Evolutionary conservation across 345 rosid genomes (phyloP).

Genomic region (Psidium friedrichsthalianum): DNA sequence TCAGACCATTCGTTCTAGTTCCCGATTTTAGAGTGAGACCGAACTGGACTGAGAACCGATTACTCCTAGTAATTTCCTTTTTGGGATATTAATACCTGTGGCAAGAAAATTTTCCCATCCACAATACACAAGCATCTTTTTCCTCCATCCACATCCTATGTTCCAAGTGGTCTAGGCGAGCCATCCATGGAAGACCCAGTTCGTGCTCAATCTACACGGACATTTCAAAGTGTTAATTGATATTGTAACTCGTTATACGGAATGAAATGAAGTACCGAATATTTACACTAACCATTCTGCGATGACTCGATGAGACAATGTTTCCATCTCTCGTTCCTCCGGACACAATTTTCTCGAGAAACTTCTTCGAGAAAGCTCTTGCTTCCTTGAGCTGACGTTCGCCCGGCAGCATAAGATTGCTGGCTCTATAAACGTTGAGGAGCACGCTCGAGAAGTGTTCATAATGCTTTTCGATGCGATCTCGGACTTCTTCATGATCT

Average conservation of each 20-base stretch:
- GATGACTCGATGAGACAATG: background rate
- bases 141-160: conserved; percentile 58
- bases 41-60: too few species aligned
- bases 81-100: conserved; percentile 20
- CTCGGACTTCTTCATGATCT: conserved; percentile 14
- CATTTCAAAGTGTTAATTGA: background rate
- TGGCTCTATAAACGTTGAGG: conserved; percentile 45
- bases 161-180: conserved; percentile 47
- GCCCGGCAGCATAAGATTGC: conserved; percentile 44
- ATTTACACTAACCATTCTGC: conserved; percentile 3
- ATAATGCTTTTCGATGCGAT: conserved; percentile 13
- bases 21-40: too few species aligned
- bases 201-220: conserved; percentile 31
- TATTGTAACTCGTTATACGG: background rate
- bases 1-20: too few species aligned
- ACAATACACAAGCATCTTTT: conserved; percentile 18
- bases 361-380: conserved; percentile 26
- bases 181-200: conserved; percentile 39
- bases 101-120: conserved; percentile 35
- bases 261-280: background rate
- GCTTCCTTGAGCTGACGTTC: conserved; percentile 44
- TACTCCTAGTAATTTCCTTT: background rate
- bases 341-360: conserved; percentile 18
- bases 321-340: background rate
- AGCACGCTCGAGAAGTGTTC: conserved; percentile 20